Percentiles rank a stretch among this genome's conserved stretches.
Conservation (phyloP, 208 protist species). For the Leishmania amazonensis region DNA sequence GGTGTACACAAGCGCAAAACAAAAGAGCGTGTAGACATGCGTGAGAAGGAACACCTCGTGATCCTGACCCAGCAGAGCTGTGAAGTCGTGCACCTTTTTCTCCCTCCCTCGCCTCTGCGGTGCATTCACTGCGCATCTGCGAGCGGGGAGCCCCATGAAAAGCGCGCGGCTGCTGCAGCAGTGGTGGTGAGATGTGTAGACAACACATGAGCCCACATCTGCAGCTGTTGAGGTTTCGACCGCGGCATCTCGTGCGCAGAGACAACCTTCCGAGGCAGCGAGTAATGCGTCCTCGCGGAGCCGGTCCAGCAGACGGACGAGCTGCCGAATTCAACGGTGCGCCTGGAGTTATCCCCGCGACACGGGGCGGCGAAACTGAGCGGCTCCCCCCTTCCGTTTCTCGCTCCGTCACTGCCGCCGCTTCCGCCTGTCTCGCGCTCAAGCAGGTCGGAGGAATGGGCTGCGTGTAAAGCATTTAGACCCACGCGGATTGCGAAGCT, state of each 20-base stretch:
- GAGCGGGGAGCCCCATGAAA: not conserved
- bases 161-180: not conserved
- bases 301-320: not conserved
- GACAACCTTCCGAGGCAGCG: not conserved
- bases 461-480: not conserved
- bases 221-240: not conserved
- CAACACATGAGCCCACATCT: conserved; percentile 2
- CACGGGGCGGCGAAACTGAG: not conserved
- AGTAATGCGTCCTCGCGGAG: not conserved
- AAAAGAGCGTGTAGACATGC: not conserved
- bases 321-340: not conserved
- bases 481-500: not conserved
- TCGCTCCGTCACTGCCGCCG: not conserved
- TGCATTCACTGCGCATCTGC: not conserved
- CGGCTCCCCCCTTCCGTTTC: not conserved
- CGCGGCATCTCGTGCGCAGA: not conserved
- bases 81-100: not conserved
- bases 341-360: not conserved
- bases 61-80: not conserved
- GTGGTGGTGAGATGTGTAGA: not conserved
- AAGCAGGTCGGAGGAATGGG: not conserved
- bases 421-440: not conserved
- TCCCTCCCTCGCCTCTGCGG: not conserved
- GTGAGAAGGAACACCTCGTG: not conserved
- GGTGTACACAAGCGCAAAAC: not conserved